Evolutionary conservation across 306 rosid genomes (phyloP).

Genomic region (Cercis canadensis): DNA sequence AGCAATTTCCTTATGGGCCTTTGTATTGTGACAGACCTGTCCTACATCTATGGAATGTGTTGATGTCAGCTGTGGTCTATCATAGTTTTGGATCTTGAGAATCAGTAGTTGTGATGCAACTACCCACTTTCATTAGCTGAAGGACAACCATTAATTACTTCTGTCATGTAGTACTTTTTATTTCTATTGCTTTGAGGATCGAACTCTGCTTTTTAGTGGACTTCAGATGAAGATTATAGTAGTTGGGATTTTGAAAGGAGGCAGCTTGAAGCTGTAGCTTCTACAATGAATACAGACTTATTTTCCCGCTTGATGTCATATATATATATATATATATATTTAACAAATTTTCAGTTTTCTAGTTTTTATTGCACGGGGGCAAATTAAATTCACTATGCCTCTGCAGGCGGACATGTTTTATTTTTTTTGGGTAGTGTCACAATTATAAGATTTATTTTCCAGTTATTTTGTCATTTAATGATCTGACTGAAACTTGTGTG

Average conservation of each 20-base stretch:
- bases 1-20: not conserved
- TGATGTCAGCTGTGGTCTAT: no score
- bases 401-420: no score
- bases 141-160: not conserved
- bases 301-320: not conserved
- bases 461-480: slow-evolving; percentile 1
- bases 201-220: not conserved
- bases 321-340: not conserved
- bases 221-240: not conserved
- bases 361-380: not conserved
- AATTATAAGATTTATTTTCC: not conserved
- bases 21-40: not conserved
- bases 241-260: not conserved
- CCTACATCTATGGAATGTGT: not conserved
- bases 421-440: no score
- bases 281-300: not conserved
- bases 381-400: not conserved
- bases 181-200: slow-evolving; percentile 4
- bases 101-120: not conserved
- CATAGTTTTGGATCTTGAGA: not conserved
- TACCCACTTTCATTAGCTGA: not conserved
- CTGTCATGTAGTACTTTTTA: not conserved
- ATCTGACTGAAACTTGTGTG: slow-evolving; percentile 27
- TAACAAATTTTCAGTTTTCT: not conserved
- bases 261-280: not conserved